Evolutionary conservation across 306 rosid genomes (phyloP).

Genomic region (Sesbania bispinosa): DNA sequence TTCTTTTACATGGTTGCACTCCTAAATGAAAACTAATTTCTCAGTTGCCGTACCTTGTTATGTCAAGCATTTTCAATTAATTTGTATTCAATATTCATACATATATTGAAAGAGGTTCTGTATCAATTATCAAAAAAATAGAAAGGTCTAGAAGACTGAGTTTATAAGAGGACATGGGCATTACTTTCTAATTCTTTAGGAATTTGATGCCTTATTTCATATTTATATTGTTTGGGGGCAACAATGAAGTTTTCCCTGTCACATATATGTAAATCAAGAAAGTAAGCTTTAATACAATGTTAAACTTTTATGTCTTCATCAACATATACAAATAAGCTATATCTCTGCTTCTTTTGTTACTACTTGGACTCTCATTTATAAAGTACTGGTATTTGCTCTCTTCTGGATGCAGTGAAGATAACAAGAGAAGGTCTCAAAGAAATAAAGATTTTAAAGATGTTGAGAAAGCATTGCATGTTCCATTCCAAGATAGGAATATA

Average conservation of each 20-base stretch:
- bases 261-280: too few relatives aligned
- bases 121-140: neutral
- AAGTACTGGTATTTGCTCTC: neutral
- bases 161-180: neutral
- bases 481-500: slow-evolving; percentile 39
- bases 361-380: slow-evolving; percentile 6
- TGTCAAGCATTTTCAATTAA: neutral
- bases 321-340: too few relatives aligned
- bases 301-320: too few relatives aligned
- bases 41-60: neutral
- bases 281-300: too few relatives aligned
- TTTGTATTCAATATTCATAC: neutral
- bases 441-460: slow-evolving; percentile 63
- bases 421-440: slow-evolving; percentile 66
- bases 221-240: neutral
- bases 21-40: neutral
- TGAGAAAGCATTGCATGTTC: slow-evolving; percentile 41
- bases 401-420: slow-evolving; percentile 67
- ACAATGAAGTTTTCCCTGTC: neutral
- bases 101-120: neutral
- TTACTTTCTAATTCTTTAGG: neutral
- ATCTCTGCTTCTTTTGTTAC: slow-evolving; percentile 4
- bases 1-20: neutral
- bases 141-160: neutral
- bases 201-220: neutral